Percentiles rank a stretch among this genome's conserved stretches.
Conservation (phyloP, 2,329 filamentous ascomycete genomes). For the Metarhizium guizhouense region DNA sequence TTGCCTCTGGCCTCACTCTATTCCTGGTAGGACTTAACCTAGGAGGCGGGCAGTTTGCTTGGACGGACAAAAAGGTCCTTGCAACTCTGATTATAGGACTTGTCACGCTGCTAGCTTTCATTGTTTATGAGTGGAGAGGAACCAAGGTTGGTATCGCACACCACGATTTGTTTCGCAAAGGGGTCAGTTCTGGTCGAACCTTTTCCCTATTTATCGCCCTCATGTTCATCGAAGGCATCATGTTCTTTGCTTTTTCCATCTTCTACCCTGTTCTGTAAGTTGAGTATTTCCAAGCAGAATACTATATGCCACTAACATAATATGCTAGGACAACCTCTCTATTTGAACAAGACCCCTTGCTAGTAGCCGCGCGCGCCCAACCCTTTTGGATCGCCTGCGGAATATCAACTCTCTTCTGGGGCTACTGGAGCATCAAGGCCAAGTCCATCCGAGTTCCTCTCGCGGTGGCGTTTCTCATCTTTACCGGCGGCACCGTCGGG, state of each 20-base stretch:
- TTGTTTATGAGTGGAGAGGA: slow-evolving; percentile 4
- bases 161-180: too few relatives aligned
- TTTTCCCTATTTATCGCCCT: background rate
- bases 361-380: too few relatives aligned
- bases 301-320: background rate
- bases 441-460: too few relatives aligned
- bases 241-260: slow-evolving; percentile 1
- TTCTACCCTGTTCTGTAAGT: slow-evolving; percentile 5
- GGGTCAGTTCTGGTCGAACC: too few relatives aligned
- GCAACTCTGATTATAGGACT: slow-evolving; percentile 1
- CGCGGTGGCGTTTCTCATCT: too few relatives aligned
- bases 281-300: background rate
- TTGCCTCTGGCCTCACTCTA: background rate
- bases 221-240: slow-evolving; percentile 3
- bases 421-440: too few relatives aligned
- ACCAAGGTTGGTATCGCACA: background rate
- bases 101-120: slow-evolving; percentile 1
- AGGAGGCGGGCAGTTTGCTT: background rate
- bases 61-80: background rate
- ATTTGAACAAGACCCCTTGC: too few relatives aligned
- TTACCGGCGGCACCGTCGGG: too few relatives aligned
- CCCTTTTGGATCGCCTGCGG: too few relatives aligned
- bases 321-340: too few relatives aligned
- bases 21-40: background rate
- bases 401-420: too few relatives aligned